Evolutionary conservation across 1,284 basidiomycete genomes (phyloP), one percentile per base, ranked within the genome.

Genomic region (Microbotryum lychnidis-dioicae): DNA sequence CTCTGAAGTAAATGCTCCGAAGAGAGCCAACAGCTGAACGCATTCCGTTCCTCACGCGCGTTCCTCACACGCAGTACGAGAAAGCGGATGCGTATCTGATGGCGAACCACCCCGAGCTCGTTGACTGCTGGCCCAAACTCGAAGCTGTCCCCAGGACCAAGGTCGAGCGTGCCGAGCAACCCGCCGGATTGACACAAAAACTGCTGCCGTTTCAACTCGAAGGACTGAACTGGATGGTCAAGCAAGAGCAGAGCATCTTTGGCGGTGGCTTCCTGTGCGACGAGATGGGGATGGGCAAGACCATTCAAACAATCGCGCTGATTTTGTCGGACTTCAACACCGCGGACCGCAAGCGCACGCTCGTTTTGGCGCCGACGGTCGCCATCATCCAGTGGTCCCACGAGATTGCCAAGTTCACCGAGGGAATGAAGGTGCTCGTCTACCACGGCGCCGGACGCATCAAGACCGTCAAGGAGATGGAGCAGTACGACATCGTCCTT

Each of bases 341-440:
- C 12, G 56, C 55, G 48, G 60, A 65, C 27, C 77, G 81, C 66
- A 87, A 84, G 73, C 91, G 91, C 1, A 93, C 91, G 61, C 81
- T 98, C 10, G 90, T 98, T 23, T 82, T 98, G 42, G 94, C 94
- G 4, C 77, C 77, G 14, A 73, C 71, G 3, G 94, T 97, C 54
- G 96, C 96, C 27, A 85, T 99, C 67, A 93, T 98, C 86, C 94
- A 99, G 78, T 98, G 96, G 96, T 84, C 85, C 69, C 91, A 94
- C 74, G 96, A 99, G 75, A 91, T 98, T 61, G 84, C 84, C 56
- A 75, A 76, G 71, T 78, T 76, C 62, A 77, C 77, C 18, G 67
- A 72, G 29, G 71, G 73, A 42, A 70, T 79, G 66, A 76, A 75
- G 61, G 88, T 94, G 31, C 83, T 88, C 49, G 82, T 98, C 18